Evolutionary conservation across 495 filamentous ascomycete genomes (phyloP).

Genomic region (Hypoxylon trugodes): DNA sequence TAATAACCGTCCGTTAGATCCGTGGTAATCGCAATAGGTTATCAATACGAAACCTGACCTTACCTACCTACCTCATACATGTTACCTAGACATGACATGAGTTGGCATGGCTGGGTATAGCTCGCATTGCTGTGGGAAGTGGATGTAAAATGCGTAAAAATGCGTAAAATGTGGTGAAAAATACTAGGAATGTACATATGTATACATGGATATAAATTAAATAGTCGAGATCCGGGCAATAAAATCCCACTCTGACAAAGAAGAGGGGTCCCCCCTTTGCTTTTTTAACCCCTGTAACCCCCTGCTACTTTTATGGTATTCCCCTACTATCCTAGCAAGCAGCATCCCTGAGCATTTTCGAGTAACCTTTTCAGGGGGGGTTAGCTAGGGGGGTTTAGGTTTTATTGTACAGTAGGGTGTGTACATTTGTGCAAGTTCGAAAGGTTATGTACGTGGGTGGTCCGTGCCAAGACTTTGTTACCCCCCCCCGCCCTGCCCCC

Average conservation of each 20-base stretch:
- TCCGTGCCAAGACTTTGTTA: constrained; percentile 21
- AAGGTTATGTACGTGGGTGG: too few species aligned
- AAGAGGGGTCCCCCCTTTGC: constrained; percentile 8
- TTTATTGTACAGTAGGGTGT: constrained; percentile 4
- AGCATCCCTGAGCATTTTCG: neutral
- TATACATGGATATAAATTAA: constrained; percentile 1
- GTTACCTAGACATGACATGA: too few species aligned
- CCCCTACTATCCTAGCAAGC: neutral
- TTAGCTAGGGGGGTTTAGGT: too few species aligned
- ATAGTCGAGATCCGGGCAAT: neutral
- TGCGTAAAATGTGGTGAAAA: too few species aligned
- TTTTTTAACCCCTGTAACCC: neutral
- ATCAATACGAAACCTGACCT: too few species aligned
- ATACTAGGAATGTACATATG: constrained; percentile 10
- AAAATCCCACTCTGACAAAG: constrained; percentile 24
- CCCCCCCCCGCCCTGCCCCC: constrained; percentile 17
- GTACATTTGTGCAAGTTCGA: too few species aligned
- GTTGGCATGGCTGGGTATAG: too few species aligned
- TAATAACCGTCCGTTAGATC: too few species aligned
- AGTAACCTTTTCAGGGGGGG: constrained; percentile 6
- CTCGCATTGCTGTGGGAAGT: too few species aligned
- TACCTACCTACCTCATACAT: too few species aligned
- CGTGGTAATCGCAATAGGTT: too few species aligned
- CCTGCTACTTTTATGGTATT: neutral
- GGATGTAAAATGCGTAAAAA: too few species aligned